Percentiles rank a stretch among this genome's conserved stretches.
phyloP scores from a whole-genome alignment of 441 rosid genomes.

The Aleurites moluccanus region DNA sequence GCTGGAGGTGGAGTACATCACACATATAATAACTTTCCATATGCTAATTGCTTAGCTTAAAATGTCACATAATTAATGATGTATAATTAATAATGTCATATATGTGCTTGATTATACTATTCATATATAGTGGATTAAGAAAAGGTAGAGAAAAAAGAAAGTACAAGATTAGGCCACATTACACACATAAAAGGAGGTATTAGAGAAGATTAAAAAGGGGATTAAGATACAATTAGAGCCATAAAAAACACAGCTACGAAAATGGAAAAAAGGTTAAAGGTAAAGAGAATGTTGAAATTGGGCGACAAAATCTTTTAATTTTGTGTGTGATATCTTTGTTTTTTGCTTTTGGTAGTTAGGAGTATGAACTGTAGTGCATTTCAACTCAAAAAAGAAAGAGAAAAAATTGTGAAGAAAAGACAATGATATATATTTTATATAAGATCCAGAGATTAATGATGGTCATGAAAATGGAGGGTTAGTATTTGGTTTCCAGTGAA shows the following conservation, averaged over 20 bases:
- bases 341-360: conserved; percentile 31
- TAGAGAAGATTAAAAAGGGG: conserved; percentile 34
- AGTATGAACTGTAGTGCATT: conserved; percentile 23
- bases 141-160: conserved; percentile 18
- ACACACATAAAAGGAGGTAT: conserved; percentile 22
- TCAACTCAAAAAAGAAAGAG: conserved; percentile 24
- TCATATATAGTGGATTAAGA: not conserved
- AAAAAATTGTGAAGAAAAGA: conserved; percentile 17
- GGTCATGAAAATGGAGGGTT: conserved; percentile 12
- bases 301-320: conserved; percentile 45
- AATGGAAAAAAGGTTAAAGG: conserved; percentile 21
- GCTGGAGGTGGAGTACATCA: not conserved
- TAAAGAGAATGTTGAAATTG: conserved; percentile 41
- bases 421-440: no score
- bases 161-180: conserved; percentile 25
- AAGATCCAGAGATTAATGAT: not conserved
- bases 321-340: conserved; percentile 36
- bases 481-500: conserved; percentile 23
- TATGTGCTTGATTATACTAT: not conserved
- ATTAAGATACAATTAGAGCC: conserved; percentile 35
- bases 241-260: conserved; percentile 6
- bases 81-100: no score
- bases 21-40: not conserved
- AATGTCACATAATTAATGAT: not conserved
- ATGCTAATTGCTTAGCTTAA: not conserved